These are phyloP conservation scores for Escallonia herrerae DNA, from an alignment of 129 eudicot species.

Conservation along the genomic window DNA sequence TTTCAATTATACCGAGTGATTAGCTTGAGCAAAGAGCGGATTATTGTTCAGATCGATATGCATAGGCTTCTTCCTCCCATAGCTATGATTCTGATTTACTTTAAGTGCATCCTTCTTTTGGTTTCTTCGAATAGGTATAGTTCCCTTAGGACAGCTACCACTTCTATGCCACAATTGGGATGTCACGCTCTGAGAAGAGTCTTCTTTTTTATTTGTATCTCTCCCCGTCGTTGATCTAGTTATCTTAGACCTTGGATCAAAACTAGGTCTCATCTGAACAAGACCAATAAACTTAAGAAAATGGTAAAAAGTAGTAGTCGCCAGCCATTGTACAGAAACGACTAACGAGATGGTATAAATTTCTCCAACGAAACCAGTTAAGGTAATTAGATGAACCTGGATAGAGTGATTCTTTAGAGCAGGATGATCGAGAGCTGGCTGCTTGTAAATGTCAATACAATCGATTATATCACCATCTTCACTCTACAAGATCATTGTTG, in stretches of 20 bases:
- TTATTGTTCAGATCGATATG: not conserved
- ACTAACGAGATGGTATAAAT: too few species aligned
- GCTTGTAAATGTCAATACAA: slow-evolving; percentile 48
- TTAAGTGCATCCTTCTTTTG: slow-evolving; percentile 5
- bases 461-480: slow-evolving; percentile 51
- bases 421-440: slow-evolving; percentile 62
- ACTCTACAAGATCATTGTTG: slow-evolving; percentile 19
- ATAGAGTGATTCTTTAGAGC: slow-evolving; percentile 43
- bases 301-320: too few species aligned
- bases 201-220: slow-evolving; percentile 10
- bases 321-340: too few species aligned
- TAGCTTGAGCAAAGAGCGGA: not conserved
- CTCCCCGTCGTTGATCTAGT: slow-evolving; percentile 5
- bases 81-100: not conserved
- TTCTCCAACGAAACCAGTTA: too few species aligned
- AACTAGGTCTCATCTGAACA: slow-evolving; percentile 40
- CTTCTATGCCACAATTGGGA: slow-evolving; percentile 53
- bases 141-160: slow-evolving; percentile 60
- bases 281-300: not conserved
- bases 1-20: slow-evolving; percentile 40
- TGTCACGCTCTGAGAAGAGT: slow-evolving; percentile 11
- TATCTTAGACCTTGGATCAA: slow-evolving; percentile 1
- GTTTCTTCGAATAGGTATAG: slow-evolving; percentile 42
- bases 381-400: slow-evolving; percentile 24
- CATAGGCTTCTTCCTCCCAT: slow-evolving; percentile 31